A percentile compares a stretch with the other conserved stretches of the same genome.
Conservation (phyloP, 2,329 filamentous ascomycete genomes). For the Claviceps maximensis region DNA sequence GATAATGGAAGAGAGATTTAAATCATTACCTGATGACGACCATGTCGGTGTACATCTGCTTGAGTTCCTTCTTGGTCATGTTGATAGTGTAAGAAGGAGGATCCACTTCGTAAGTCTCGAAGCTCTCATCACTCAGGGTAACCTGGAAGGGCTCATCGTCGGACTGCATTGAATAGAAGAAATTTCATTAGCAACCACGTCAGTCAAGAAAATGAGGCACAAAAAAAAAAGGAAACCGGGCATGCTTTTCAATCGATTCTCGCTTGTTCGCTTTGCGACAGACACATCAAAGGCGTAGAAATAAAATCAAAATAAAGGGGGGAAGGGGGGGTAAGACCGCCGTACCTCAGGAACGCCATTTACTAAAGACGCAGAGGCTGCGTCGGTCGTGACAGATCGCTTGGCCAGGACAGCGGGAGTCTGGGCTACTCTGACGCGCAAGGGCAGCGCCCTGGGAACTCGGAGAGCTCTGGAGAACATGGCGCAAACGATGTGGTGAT, state of each 20-base stretch:
- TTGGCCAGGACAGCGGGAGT: constrained; percentile 35
- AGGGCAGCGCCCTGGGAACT: constrained; percentile 44
- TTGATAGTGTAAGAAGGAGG: constrained; percentile 85
- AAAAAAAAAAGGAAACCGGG: constrained; percentile 6
- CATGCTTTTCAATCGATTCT: not conserved
- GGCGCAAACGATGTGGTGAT: constrained; percentile 17
- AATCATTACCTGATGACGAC: constrained; percentile 72
- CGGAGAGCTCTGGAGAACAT: constrained; percentile 64
- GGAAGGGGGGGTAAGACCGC: not conserved
- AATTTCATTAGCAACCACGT: constrained; percentile 9
- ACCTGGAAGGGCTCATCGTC: constrained; percentile 90
- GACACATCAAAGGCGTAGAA: no score
- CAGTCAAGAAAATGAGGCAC: not conserved
- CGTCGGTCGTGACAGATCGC: constrained; percentile 86
- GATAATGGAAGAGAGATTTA: not conserved
- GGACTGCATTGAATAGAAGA: constrained; percentile 40
- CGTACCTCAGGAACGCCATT: constrained; percentile 47
- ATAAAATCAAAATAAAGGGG: not conserved
- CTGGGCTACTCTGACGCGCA: constrained; percentile 34
- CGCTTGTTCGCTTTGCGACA: not conserved
- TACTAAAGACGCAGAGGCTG: constrained; percentile 80
- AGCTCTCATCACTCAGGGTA: constrained; percentile 92
- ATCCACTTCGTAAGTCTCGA: constrained; percentile 98
- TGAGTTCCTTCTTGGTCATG: constrained; percentile 94
- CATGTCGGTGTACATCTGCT: constrained; percentile 99